These are phyloP conservation scores for Xerocomellus dryophilus DNA, from an alignment of 768 basidiomycete species.

Conservation along the genomic window DNA sequence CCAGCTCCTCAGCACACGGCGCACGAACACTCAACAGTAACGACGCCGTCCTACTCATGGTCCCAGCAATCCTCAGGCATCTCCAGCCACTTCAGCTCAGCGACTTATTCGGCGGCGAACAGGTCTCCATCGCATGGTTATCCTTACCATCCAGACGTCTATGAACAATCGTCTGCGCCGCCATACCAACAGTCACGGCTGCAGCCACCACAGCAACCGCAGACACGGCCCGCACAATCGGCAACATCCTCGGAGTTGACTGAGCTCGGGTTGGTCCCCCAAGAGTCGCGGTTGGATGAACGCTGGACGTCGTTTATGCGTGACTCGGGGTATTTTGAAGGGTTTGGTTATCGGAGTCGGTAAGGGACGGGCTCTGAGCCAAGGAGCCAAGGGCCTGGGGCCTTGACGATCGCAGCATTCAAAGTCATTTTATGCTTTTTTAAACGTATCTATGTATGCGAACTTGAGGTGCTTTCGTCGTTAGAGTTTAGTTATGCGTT, in stretches of 20 bases:
- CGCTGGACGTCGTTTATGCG: conserved; percentile 64
- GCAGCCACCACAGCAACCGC: conserved; percentile 7
- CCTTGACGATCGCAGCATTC: not conserved
- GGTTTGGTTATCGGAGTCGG: conserved; percentile 28
- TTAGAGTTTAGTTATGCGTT: not conserved
- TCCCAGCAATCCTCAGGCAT: not conserved
- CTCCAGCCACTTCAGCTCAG: conserved; percentile 4
- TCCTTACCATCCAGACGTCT: conserved; percentile 16
- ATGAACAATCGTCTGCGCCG: conserved; percentile 11
- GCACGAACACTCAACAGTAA: conserved; percentile 17
- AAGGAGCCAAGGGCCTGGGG: not conserved
- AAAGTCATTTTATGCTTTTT: not conserved
- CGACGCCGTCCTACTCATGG: conserved; percentile 20
- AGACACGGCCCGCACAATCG: not conserved
- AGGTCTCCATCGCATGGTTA: conserved; percentile 10
- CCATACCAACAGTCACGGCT: conserved; percentile 2
- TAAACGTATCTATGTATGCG: not conserved
- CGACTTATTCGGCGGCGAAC: conserved; percentile 10
- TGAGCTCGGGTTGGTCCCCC: conserved; percentile 57
- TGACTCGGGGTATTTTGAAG: conserved; percentile 47
- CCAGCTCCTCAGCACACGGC: conserved; percentile 13
- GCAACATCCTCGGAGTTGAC: conserved; percentile 45
- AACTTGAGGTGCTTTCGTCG: not conserved
- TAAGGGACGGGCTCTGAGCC: not conserved
- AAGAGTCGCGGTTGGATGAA: conserved; percentile 53